phyloP scores from a whole-genome alignment of 208 protist genomes.

The Polymyxa betae region DNA sequence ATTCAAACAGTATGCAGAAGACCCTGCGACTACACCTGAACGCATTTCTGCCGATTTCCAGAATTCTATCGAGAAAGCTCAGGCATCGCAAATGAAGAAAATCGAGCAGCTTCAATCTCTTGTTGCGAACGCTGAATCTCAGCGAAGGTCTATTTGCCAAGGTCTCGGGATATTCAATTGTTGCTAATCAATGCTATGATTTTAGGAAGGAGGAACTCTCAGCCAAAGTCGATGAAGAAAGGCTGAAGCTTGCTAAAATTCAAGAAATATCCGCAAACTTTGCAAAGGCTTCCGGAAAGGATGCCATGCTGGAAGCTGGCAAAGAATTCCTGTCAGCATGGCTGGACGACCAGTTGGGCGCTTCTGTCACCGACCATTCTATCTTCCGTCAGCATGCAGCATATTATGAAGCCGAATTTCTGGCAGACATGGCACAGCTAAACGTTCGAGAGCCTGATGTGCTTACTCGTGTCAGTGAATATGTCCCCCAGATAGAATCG shows the following conservation, averaged over 20 bases:
- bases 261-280: slow-evolving; percentile 11
- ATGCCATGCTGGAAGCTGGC: neutral
- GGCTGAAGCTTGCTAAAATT: slow-evolving; percentile 10
- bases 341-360: slow-evolving; percentile 57
- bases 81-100: neutral
- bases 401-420: slow-evolving; percentile 57
- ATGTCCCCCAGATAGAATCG: slow-evolving; percentile 67
- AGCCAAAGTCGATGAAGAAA: slow-evolving; percentile 63
- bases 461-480: slow-evolving; percentile 76
- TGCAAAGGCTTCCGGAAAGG: neutral
- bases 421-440: slow-evolving; percentile 59
- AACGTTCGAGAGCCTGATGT: slow-evolving; percentile 65
- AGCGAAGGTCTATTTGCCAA: too few relatives aligned
- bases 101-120: neutral
- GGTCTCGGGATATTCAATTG: too few relatives aligned
- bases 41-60: neutral
- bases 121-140: neutral
- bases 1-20: slow-evolving; percentile 21
- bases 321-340: slow-evolving; percentile 23
- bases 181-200: neutral
- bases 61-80: neutral
- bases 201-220: slow-evolving; percentile 54
- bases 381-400: slow-evolving; percentile 64
- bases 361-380: slow-evolving; percentile 50
- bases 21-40: neutral